Base-by-base conservation (phyloP, 1,284 basidiomycete genomes). In the Vanrija sp. region DNA sequence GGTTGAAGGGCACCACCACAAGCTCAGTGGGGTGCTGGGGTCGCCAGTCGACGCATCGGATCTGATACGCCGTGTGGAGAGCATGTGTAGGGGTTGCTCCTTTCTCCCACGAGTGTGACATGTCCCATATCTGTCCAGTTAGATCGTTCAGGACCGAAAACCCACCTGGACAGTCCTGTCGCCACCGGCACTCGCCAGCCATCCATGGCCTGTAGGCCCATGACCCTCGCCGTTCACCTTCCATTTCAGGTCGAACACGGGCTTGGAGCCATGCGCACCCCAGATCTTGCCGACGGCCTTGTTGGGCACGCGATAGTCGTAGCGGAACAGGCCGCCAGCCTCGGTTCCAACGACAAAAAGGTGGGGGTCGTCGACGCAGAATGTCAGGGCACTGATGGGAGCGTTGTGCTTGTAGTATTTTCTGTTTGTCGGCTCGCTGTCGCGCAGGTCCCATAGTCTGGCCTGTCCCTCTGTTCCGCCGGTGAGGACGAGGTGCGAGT, bases 221-320 rank as follows among this genome's bases (percentile, higher is more conserved):
- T 47, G 47, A 24, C 68, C 75, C 0, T 73, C 76, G 1, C 51
- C 59, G 27, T 53, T 35, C 20, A 52, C 63, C 60, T 75, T 76
- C 90, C 90, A 94, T 61, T 91, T 88, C 22, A 93, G 76, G 16
- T 86, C 79, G 35, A 89, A 82, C 14, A 93, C 84, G 4, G 88
- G 81, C 1, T 71, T 72, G 37, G 84, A 84, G 6, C 83, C 82
- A 73, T 93, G 90, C 0, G 89, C 89, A 6, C 89, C 83, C 25
- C 84, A 83, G 14, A 91, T 77, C 35, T 85, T 83, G 60, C 90
- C 88, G 0, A 89, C 77, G 12, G 68, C 55, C 43, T 65, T 83
- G 9, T 82, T 79, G 58, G 85, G 85, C 5, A 85, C 84, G 54
- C 84, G 82, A 53, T 90, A 76, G 68, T 93, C 90, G 84, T 89